A percentile compares a stretch with the other conserved stretches of the same genome.
Evolutionary conservation across 140 eudicot genomes (phyloP).

Genomic region (Erigeron philadelphicus): DNA sequence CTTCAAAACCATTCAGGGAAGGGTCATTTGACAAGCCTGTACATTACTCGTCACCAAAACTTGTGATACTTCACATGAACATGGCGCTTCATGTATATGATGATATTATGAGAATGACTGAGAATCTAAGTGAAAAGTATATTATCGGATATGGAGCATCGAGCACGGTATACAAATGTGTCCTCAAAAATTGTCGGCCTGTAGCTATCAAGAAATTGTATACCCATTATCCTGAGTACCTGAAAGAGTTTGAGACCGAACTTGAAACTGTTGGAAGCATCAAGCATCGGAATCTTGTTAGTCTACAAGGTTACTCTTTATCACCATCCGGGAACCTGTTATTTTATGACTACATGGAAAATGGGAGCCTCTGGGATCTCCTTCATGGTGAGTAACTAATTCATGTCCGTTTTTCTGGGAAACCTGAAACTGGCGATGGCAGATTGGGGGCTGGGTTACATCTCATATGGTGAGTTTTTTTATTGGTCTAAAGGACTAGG

Average conservation of each 20-base stretch:
- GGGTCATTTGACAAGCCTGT: slow-evolving; percentile 80
- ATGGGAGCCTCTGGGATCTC: slow-evolving; percentile 98
- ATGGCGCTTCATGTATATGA: slow-evolving; percentile 98
- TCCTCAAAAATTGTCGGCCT: slow-evolving; percentile 81
- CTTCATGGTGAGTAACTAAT: slow-evolving; percentile 65
- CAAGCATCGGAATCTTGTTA: slow-evolving; percentile 81
- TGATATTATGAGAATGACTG: slow-evolving; percentile 97
- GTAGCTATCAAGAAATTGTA: slow-evolving; percentile 85
- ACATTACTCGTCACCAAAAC: slow-evolving; percentile 76
- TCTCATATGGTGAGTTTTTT: too few species aligned
- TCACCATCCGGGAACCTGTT: slow-evolving; percentile 83
- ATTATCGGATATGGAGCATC: slow-evolving; percentile 91
- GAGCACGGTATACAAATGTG: slow-evolving; percentile 92
- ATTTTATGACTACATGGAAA: slow-evolving; percentile 95
- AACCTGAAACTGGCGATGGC: too few species aligned
- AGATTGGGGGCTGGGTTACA: too few species aligned
- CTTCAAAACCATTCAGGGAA: slow-evolving; percentile 45
- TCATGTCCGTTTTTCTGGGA: neutral
- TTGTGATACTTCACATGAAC: slow-evolving; percentile 95
- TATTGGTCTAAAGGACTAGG: too few species aligned
- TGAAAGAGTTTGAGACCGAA: slow-evolving; percentile 90
- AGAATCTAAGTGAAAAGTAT: slow-evolving; percentile 81
- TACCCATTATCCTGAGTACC: slow-evolving; percentile 61
- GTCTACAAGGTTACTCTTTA: slow-evolving; percentile 91
- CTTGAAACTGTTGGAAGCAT: slow-evolving; percentile 88